These are phyloP conservation scores for Lachnellula subtilissima DNA, from an alignment of 2,329 filamentous ascomycete genomes.

Conservation along the genomic window DNA sequence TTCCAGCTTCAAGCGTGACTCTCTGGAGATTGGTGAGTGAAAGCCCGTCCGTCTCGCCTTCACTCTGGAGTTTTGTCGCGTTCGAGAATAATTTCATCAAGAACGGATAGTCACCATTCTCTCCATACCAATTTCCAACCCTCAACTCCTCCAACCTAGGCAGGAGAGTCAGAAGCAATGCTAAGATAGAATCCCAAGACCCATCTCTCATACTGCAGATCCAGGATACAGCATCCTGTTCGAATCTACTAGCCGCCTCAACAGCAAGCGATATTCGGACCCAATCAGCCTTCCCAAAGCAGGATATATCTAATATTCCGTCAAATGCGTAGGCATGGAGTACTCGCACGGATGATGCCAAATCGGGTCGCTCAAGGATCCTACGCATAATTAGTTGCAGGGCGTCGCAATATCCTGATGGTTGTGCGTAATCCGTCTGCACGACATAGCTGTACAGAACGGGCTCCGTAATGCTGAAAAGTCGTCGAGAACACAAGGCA, in stretches of 20 bases:
- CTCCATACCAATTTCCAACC: neutral
- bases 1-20: neutral
- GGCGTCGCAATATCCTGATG: neutral
- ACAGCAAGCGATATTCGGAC: neutral
- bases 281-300: neutral
- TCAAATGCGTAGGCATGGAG: neutral
- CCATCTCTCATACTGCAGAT: neutral
- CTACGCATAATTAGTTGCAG: neutral
- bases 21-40: neutral
- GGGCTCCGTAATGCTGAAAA: neutral
- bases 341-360: neutral
- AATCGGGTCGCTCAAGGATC: neutral
- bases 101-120: neutral
- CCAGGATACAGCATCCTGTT: neutral
- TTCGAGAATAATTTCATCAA: neutral
- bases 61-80: neutral
- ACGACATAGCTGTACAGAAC: neutral
- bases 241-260: neutral
- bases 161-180: neutral
- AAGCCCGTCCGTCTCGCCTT: neutral
- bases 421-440: neutral
- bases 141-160: neutral
- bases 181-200: neutral
- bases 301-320: neutral
- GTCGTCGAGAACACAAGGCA: neutral